Evolutionary conservation across 306 rosid genomes (phyloP), one percentile per base, ranked within the genome.

Genomic region (Acacia confusa): DNA sequence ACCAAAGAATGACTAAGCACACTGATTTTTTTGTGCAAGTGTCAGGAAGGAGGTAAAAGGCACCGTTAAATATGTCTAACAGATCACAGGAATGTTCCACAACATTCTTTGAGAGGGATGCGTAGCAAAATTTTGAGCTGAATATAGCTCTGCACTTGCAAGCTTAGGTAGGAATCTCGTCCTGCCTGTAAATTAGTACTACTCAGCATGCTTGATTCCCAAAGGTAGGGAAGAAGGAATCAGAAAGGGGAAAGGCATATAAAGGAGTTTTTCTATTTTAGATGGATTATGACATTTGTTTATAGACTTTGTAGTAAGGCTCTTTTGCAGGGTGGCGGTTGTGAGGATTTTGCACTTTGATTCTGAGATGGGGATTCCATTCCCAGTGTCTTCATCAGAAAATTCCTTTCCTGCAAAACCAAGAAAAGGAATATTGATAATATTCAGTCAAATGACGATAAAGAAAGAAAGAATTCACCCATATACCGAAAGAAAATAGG

Each of bases 351-450:
- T 74, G 84, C 81, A 67, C 79, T 78, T 76, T 85, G 90, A 70
- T 85, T 82, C 41, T 85, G 88, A 75, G 90, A 90, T 74, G 99
- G 92, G 66, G 97, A 92, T 73, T 91, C 99, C 91, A 88, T 85
- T 86, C 99, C 99, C 48, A 96, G 94, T 78, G 99, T 92, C 89
- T 91, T 96, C 88, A 93, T 92, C 78, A 96, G 93, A 84, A 96
- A 96, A 87, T 80, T 92, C 94, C 98, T 91, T 84, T 96, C 99
- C 99, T 96, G 97, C 77, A 89, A 89, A 73, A 25, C 32, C 14
- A 58, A 77, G 67, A 74, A 53, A 45, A 75, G 75, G 75, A 13
- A 66, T 61, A 79, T 45, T 40, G 74, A 81, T 40, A 87, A 80
- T 24, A 68, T 73, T 63, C 38, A 70, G 55, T 24, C 84, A 60